Evolutionary conservation across 2,329 filamentous ascomycete species (phyloP), one percentile per base, ranked within the genome.

Genomic region (Ustilaginoidea virens): DNA sequence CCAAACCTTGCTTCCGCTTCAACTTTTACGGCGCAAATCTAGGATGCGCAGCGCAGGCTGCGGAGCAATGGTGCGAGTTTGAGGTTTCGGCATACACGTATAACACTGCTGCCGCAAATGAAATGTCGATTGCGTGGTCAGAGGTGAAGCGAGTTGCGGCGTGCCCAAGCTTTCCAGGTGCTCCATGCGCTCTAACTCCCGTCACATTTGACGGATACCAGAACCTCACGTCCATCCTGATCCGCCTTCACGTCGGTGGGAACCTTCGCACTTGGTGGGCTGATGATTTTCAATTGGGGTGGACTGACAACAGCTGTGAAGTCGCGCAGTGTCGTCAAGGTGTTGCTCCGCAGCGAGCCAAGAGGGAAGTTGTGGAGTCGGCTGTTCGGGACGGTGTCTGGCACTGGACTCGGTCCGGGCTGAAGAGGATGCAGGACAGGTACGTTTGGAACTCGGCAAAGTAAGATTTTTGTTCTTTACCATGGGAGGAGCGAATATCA

Each of bases 111-210:
- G 37, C 42, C 5, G 39, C 40, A 2, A 45, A 39, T 18, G 55
- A 56, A 36, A 41, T 50, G 33, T 50, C 56, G 5, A 47, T 52
- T 25, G 44, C 47, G n/a, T 58, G 52, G 55, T 53, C 52, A 2
- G 52, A 56, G 35, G 49, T 43, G 17, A 56, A 53, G 33, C 46
- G 46, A 18, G 43, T 58, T 18, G n/a, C n/a, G 55, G 17, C 54
- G 37, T 28, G 74, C 42, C 74, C 76, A 83, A 29, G 68, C 56
- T 35, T 60, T 64, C 74, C 77, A 87, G 23, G 58, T 61, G 10
- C 71, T 13, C 44, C 43, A 17, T 58, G 53, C 33, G 34, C 42
- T 20, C 44, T 58, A 33, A 53, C 47, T 2, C 41, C 44, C 0
- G 42, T 59, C 29, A 37, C 47, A 7, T 42, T 58, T 29, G 49